These are phyloP conservation scores for Sclerotinia borealis DNA, from an alignment of 2,329 filamentous ascomycete species.

Conservation along the genomic window DNA sequence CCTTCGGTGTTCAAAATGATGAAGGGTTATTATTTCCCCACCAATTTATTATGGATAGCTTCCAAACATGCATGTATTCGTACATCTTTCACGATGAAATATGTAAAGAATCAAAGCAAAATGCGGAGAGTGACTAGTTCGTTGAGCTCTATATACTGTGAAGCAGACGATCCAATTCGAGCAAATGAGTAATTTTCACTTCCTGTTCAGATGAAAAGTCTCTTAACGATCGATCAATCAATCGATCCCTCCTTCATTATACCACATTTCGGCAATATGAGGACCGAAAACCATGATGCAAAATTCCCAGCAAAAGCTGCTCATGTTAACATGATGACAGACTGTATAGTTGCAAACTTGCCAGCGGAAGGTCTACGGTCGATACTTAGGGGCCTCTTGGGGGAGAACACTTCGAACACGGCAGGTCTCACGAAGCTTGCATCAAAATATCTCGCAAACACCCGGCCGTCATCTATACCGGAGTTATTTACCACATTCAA, in stretches of 20 bases:
- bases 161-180: not conserved
- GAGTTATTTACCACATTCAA: conserved; percentile 14
- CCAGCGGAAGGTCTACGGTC: conserved; percentile 36
- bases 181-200: not conserved
- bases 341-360: conserved; percentile 40
- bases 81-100: not conserved
- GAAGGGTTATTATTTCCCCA: not conserved
- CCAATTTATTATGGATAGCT: not conserved
- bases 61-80: not conserved
- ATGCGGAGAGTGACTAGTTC: not conserved
- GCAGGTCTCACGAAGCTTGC: conserved; percentile 32
- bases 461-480: conserved; percentile 19
- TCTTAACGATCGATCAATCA: not conserved
- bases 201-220: not conserved
- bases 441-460: conserved; percentile 27
- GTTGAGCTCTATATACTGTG: not conserved
- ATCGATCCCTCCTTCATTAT: not conserved
- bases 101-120: not conserved
- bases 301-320: conserved; percentile 26
- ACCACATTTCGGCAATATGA: conserved; percentile 1
- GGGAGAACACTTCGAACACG: conserved; percentile 31
- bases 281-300: not conserved
- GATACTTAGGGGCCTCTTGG: conserved; percentile 33
- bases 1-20: not conserved
- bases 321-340: conserved; percentile 44